phyloP scores from a whole-genome alignment of 129 eudicot genomes.

The Flaveria linearis region DNA sequence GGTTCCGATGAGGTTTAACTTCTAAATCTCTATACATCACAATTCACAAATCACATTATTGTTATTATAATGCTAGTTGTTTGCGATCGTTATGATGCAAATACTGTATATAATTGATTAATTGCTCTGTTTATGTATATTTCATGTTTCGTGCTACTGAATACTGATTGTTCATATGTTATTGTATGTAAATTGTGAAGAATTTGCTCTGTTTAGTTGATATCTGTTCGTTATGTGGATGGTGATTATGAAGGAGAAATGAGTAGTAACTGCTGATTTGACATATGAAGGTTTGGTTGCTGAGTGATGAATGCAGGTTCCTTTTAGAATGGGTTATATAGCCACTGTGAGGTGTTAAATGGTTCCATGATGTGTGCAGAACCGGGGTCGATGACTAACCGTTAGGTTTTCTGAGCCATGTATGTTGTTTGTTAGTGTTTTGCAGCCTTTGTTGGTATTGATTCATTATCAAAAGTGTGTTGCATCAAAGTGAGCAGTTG shows the following conservation, averaged over 20 bases:
- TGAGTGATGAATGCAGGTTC: constrained; percentile 19
- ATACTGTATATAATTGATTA: constrained; percentile 30
- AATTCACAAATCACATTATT: constrained; percentile 14
- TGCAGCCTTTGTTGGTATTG: constrained; percentile 8
- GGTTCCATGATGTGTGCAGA: constrained; percentile 11
- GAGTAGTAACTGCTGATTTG: too few species aligned
- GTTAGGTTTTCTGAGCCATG: background rate
- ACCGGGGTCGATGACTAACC: background rate
- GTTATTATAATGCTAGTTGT: constrained; percentile 14
- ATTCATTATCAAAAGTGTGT: background rate
- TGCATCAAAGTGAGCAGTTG: background rate
- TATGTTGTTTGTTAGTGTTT: constrained; percentile 4
- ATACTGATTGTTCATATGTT: constrained; percentile 20
- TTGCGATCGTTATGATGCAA: constrained; percentile 18
- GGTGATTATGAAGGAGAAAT: background rate
- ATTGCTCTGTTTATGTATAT: background rate
- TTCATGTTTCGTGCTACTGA: constrained; percentile 13
- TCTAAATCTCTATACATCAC: background rate
- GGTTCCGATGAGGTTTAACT: constrained; percentile 26
- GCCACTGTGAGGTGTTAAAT: constrained; percentile 18
- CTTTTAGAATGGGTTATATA: background rate
- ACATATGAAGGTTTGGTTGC: background rate
- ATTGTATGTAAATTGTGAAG: constrained; percentile 12
- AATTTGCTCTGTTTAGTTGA: background rate
- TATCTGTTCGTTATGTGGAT: background rate